Base-by-base conservation (phyloP, 129 eudicot genomes). In the Logfia minima region DNA sequence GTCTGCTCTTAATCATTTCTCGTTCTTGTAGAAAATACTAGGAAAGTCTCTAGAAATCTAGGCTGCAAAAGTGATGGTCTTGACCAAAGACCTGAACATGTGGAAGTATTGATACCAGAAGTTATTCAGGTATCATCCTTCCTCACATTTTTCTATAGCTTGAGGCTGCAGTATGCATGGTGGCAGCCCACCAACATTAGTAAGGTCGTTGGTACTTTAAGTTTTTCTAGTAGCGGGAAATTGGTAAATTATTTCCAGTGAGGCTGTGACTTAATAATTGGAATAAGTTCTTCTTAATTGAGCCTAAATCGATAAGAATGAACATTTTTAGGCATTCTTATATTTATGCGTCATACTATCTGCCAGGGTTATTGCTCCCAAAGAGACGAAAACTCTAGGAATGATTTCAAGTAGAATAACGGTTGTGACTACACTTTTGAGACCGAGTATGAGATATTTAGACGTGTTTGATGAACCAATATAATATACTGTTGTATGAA, bases 101-200 rank as follows among this genome's bases (percentile, higher is more conserved):
- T 91, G 82, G 90, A 91, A 76, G 97, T 91, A 74, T 79, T 89
- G 80, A 89, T 95, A 82, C 99, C 99, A 17, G 92, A 95, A 80
- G 90, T 95, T 75, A 88, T 95, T 79, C 92, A 91, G 97, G 99
- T 91, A 83, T 77, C 59, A 48, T 76, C 43, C 71, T 76, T 75
- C 79, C 67, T 35, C 71, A 53, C 83, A 35, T 32, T 74, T 73
- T 45, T 35, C 26, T 11, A 65, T 29, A 72, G 56, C 64, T 58
- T 43, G 18, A 81, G 71, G 66, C 65, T 51, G 60, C 75, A n/a
- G 13, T 28, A 39, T 55, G 75, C 59, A 34, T 67, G 70, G 77
- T 31, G 39, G 55, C 53, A 45, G 53, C 13, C 18, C 53, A 45
- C 31, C 29, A 6, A 43, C 21, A 55, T 26, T 68, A 62, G 35